phyloP scores from a whole-genome alignment of 768 basidiomycete species.

The Amanita thiersii region DNA sequence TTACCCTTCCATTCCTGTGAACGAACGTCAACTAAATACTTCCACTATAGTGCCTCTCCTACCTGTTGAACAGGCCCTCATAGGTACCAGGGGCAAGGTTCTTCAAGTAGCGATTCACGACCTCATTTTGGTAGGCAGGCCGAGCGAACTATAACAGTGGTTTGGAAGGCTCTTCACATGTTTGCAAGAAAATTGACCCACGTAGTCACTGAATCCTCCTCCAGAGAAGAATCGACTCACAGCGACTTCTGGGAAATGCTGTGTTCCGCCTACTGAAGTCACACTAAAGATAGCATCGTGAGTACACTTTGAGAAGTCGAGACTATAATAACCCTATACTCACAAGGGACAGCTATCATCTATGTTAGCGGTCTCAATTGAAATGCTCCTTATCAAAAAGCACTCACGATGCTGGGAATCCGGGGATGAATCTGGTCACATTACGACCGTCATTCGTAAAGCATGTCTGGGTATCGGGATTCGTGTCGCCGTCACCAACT shows the following conservation, averaged over 20 bases:
- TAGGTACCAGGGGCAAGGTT: constrained; percentile 32
- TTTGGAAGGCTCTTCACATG: not conserved
- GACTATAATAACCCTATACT: constrained; percentile 13
- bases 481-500: constrained; percentile 48
- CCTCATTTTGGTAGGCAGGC: constrained; percentile 32
- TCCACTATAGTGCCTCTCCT: constrained; percentile 14
- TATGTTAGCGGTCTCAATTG: constrained; percentile 11
- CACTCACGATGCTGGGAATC: constrained; percentile 48
- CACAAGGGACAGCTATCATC: constrained; percentile 37
- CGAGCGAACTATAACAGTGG: constrained; percentile 13
- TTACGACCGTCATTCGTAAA: constrained; percentile 54
- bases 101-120: constrained; percentile 29
- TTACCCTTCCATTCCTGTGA: constrained; percentile 44
- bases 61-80: constrained; percentile 48
- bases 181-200: constrained; percentile 17
- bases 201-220: constrained; percentile 67
- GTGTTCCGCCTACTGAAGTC: constrained; percentile 62
- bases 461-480: constrained; percentile 45
- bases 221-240: constrained; percentile 50
- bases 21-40: not conserved
- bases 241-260: constrained; percentile 42
- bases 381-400: constrained; percentile 18
- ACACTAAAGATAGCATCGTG: constrained; percentile 30
- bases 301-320: not conserved
- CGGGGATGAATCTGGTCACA: constrained; percentile 38